These are phyloP conservation scores for Yamagishiella unicocca DNA, from an alignment of 139 green algal genomes.

Conservation along the genomic window DNA sequence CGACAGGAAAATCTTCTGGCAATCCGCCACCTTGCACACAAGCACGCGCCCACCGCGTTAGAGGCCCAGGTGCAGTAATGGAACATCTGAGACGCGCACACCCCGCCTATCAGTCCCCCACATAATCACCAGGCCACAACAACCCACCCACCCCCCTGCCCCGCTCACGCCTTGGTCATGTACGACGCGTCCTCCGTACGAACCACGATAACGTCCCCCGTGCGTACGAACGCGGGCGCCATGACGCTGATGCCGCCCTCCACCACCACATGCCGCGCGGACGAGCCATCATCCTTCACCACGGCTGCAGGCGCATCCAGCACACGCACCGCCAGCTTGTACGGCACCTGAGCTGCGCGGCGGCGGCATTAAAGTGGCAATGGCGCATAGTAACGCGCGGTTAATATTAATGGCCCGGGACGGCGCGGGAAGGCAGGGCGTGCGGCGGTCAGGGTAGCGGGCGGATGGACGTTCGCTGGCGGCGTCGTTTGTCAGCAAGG, in stretches of 20 bases:
- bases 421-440: neutral
- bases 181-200: conserved; percentile 22
- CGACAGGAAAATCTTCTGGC: too few species aligned
- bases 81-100: too few species aligned
- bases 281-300: conserved; percentile 30
- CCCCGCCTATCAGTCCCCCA: too few species aligned
- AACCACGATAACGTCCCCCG: conserved; percentile 43
- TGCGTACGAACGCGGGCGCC: conserved; percentile 22
- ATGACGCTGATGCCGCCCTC: conserved; percentile 45
- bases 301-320: conserved; percentile 35
- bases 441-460: neutral
- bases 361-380: too few species aligned
- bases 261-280: conserved; percentile 40
- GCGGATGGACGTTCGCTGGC: too few species aligned
- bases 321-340: conserved; percentile 39
- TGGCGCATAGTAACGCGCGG: too few species aligned
- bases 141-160: neutral
- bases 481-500: too few species aligned
- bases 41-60: too few species aligned
- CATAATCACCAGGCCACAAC: too few species aligned
- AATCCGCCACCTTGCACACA: too few species aligned
- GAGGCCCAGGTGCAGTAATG: too few species aligned
- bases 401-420: too few species aligned
- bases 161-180: conserved; percentile 34
- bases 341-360: conserved; percentile 23